phyloP scores from a whole-genome alignment of 495 filamentous ascomycete species.

The Penicillium steckii region DNA sequence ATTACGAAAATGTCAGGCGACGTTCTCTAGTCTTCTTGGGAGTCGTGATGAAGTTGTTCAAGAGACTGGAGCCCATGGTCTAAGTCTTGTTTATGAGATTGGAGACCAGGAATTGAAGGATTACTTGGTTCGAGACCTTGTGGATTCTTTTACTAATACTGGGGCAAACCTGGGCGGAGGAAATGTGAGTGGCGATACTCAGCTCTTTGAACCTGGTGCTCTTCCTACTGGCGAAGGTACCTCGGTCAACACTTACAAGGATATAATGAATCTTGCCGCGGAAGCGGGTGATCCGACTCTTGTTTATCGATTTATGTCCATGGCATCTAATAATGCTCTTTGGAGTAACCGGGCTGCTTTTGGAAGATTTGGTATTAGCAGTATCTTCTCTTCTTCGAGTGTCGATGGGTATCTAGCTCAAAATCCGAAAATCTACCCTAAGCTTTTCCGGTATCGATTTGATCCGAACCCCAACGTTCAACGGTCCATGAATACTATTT shows the following conservation, averaged over 20 bases:
- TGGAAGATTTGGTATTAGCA: constrained; percentile 88
- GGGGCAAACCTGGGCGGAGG: constrained; percentile 63
- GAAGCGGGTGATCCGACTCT: constrained; percentile 93
- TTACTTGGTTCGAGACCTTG: constrained; percentile 80
- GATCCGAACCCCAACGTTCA: constrained; percentile 92
- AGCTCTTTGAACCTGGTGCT: constrained; percentile 91
- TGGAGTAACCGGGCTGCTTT: constrained; percentile 96
- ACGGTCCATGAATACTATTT: constrained; percentile 95
- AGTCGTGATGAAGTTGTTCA: constrained; percentile 92
- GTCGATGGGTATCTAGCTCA: constrained; percentile 65
- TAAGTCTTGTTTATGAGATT: constrained; percentile 88
- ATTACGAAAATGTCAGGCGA: constrained; percentile 75
- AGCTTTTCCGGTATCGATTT: constrained; percentile 90
- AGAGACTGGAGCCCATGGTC: constrained; percentile 87
- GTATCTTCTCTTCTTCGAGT: constrained; percentile 83
- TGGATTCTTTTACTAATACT: constrained; percentile 80
- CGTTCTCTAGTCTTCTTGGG: constrained; percentile 82
- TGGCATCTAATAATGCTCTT: constrained; percentile 90
- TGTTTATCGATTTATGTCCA: constrained; percentile 95
- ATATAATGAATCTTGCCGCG: constrained; percentile 88
- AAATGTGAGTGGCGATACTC: constrained; percentile 81
- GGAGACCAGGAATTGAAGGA: constrained; percentile 77
- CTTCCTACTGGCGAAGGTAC: constrained; percentile 87
- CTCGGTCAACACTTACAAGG: constrained; percentile 89
- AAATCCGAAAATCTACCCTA: constrained; percentile 92